Evolutionary conservation across 2,329 filamentous ascomycete genomes (phyloP), one percentile per base, ranked within the genome.

Genomic region (Botrytis tulipae): DNA sequence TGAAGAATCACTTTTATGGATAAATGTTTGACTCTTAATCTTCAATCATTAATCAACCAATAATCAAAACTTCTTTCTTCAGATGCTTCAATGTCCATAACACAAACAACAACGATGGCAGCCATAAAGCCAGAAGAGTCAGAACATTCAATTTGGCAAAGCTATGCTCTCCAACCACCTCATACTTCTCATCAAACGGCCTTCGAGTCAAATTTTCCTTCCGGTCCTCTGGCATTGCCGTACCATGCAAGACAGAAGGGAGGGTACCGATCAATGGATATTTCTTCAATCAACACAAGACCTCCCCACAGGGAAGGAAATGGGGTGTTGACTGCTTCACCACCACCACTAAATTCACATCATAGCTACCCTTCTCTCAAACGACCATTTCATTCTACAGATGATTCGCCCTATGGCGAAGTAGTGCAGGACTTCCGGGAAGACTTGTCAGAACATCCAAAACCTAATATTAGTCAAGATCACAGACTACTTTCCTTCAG

Each of bases 401-500:
- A 81, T 22, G 76, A 78, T 22, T 75, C 76, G 29, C 70, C 77
- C 6, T 82, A 80, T 73, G 77, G 74, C 20, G 79, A 80, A 68
- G 76, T 70, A 71, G 73, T 78, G 16, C 79, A 79, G 44, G 78
- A 78, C 54, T 78, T 78, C 62, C 76, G 78, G 73, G 80, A 81
- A 70, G 80, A 81, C 7, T 37, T 76, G n/a, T 76, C 78, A 67
- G 79, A 80, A 22, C 70, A 73, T 18, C 74, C 75, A 29, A 80
- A 81, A 70, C 78, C 79, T 29, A 76, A 76, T 42, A 81, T 82
- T 61, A 80, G 79, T 70, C 78, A 81, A 72, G 80, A 81, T 65
- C 80, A 82, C 73, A 75, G 78, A 71, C 76, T 82, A 37, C 76
- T 82, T n/a, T 81, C 78, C 48, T 82, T 82, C 76, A 76, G 74